Conservation (phyloP, 805 yeast species). For the Cyberlindnera bimundalis region DNA sequence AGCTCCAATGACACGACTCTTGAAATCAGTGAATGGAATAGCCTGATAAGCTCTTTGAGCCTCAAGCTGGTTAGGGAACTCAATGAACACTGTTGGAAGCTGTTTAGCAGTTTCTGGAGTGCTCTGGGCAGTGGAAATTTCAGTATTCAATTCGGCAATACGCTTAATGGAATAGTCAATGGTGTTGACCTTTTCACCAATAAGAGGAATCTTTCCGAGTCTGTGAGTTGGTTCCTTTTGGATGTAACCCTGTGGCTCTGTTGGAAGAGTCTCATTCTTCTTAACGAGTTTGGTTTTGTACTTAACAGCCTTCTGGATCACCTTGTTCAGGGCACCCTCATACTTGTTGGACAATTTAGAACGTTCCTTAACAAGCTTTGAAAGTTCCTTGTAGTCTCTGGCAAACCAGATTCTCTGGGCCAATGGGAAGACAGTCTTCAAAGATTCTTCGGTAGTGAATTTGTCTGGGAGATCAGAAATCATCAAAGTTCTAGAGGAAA, state of each 20-base stretch:
- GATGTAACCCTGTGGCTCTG: conserved; percentile 62
- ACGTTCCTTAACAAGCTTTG: conserved; percentile 58
- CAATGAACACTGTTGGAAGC: conserved; percentile 56
- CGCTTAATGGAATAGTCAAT: conserved; percentile 67
- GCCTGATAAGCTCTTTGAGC: conserved; percentile 88
- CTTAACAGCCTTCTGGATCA: conserved; percentile 57
- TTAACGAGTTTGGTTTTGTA: conserved; percentile 52
- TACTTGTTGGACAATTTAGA: conserved; percentile 55
- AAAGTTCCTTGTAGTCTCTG: conserved; percentile 57
- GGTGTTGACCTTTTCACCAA: conserved; percentile 84
- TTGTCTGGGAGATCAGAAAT: conserved; percentile 57
- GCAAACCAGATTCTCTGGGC: conserved; percentile 59
- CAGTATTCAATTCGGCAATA: conserved; percentile 63
- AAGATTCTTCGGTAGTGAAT: conserved; percentile 43
- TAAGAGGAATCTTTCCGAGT: conserved; percentile 54
- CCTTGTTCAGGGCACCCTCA: conserved; percentile 63
- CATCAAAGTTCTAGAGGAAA: conserved; percentile 69
- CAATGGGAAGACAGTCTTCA: conserved; percentile 61
- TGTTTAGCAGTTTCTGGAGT: conserved; percentile 46
- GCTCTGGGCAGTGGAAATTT: conserved; percentile 47
- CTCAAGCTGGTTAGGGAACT: conserved; percentile 80
- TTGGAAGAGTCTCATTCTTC: conserved; percentile 50
- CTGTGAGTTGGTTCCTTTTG: conserved; percentile 84
- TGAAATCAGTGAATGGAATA: conserved; percentile 51
- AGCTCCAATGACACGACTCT: conserved; percentile 49